phyloP scores from a whole-genome alignment of 75 land plant species.

The Pinus albicaulis region DNA sequence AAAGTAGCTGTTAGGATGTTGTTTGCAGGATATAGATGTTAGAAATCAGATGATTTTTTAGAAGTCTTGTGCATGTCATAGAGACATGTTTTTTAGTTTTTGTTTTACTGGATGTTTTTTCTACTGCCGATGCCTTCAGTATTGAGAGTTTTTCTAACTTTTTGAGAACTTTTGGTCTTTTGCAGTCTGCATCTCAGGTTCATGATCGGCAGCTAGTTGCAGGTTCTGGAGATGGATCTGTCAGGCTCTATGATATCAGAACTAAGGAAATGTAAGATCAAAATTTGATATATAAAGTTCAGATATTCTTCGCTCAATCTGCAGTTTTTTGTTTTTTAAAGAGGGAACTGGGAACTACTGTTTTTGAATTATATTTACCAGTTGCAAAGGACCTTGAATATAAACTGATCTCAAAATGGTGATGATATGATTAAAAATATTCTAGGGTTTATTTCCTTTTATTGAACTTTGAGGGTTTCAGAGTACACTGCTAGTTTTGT shows the following conservation, averaged over 20 bases:
- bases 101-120: not conserved
- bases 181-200: slow-evolving; percentile 90
- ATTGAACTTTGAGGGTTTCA: not conserved
- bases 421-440: not conserved
- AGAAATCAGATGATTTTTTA: not conserved
- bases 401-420: not conserved
- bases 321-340: too few relatives aligned
- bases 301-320: too few relatives aligned
- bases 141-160: not conserved
- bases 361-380: not conserved
- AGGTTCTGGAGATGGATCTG: slow-evolving; percentile 80
- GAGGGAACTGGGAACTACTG: not conserved
- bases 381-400: not conserved
- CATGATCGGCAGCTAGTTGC: slow-evolving; percentile 72
- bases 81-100: not conserved
- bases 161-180: not conserved
- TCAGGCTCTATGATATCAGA: slow-evolving; percentile 71
- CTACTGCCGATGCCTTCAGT: not conserved
- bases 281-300: too few relatives aligned
- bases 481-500: not conserved
- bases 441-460: not conserved
- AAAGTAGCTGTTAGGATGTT: not conserved
- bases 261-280: slow-evolving; percentile 60
- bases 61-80: not conserved
- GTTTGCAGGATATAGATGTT: not conserved